Evolutionary conservation across 345 rosid species (phyloP).

Genomic region (Dipteronia dyeriana): DNA sequence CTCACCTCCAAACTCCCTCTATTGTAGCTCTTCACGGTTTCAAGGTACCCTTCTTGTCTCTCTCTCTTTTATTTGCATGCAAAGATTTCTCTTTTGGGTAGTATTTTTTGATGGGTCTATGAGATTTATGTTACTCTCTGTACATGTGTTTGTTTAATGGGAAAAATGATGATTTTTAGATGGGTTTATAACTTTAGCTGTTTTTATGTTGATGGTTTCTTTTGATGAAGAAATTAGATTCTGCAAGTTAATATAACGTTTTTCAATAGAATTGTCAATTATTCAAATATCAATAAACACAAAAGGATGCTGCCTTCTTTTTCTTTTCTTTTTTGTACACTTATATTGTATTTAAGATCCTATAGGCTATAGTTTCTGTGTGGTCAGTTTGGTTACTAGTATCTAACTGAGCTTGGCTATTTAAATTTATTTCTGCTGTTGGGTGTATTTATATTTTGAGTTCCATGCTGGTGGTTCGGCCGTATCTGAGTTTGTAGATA

Average conservation of each 20-base stretch:
- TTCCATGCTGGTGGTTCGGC: not conserved
- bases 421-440: not conserved
- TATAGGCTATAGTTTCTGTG: no score
- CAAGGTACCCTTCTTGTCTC: conserved; percentile 26
- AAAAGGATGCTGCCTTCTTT: not conserved
- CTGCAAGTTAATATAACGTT: not conserved
- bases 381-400: no score
- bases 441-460: not conserved
- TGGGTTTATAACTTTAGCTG: conserved; percentile 6
- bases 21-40: conserved; percentile 18
- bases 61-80: not conserved
- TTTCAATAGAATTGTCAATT: not conserved
- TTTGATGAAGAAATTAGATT: not conserved
- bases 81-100: not conserved
- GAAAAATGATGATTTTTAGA: conserved; percentile 7
- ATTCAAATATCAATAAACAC: not conserved
- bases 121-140: not conserved
- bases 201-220: not conserved
- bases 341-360: not conserved
- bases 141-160: not conserved
- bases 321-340: not conserved
- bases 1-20: conserved; percentile 23
- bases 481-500: not conserved
- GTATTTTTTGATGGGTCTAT: not conserved
- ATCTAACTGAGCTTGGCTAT: not conserved